Percentiles rank a stretch among this genome's conserved stretches.
phyloP scores from a whole-genome alignment of 805 yeast species.

The Wickerhamomyces canadensis region DNA sequence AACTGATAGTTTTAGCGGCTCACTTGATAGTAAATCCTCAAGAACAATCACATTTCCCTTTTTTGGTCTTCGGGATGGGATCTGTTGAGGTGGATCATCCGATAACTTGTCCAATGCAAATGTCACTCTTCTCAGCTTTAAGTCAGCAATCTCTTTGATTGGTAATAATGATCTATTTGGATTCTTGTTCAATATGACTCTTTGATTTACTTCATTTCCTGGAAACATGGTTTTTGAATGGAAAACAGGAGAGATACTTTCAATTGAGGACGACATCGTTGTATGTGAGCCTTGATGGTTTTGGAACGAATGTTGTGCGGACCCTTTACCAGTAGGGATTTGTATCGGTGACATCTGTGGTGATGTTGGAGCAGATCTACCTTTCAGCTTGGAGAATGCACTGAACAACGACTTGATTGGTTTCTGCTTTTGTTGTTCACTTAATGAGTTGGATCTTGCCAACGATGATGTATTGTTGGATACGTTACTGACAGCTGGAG shows the following conservation, averaged over 20 bases:
- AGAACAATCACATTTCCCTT: constrained; percentile 73
- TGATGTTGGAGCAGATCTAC: constrained; percentile 14
- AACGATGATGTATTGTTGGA: constrained; percentile 2
- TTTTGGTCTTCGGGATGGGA: constrained; percentile 80
- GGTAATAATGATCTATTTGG: constrained; percentile 33
- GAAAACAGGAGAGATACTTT: constrained; percentile 11
- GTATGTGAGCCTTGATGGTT: background rate
- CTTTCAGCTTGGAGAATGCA: constrained; percentile 26
- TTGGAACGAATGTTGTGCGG: constrained; percentile 4
- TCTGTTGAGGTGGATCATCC: constrained; percentile 89
- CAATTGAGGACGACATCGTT: constrained; percentile 8
- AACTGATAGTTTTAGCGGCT: constrained; percentile 54
- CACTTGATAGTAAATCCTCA: constrained; percentile 55
- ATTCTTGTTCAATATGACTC: constrained; percentile 42
- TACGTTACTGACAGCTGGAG: background rate
- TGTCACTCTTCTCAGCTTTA: constrained; percentile 55
- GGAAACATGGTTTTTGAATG: background rate
- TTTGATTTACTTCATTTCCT: constrained; percentile 9
- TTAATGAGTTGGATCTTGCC: constrained; percentile 18
- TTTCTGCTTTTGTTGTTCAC: constrained; percentile 12
- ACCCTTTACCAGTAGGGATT: constrained; percentile 10
- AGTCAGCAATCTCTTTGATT: constrained; percentile 22
- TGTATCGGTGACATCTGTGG: constrained; percentile 14
- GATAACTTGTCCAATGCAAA: constrained; percentile 72
- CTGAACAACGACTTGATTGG: constrained; percentile 25